phyloP scores from a whole-genome alignment of 192 early-diverging fungal genomes.

The Polychytrium aggregatum region DNA sequence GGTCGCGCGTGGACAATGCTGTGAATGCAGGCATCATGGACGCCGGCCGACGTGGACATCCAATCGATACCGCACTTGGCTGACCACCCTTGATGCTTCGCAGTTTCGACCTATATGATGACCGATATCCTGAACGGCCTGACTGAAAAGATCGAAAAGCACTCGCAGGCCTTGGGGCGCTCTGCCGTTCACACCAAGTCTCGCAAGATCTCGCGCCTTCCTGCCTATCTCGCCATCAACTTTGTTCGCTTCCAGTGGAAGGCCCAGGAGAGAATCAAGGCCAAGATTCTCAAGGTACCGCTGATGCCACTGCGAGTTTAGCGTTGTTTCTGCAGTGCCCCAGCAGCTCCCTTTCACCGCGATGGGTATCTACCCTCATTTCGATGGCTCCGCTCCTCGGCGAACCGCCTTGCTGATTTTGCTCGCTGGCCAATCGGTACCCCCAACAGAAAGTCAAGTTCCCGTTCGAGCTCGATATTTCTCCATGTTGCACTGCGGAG shows the following conservation, averaged over 20 bases:
- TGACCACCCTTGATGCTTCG: not conserved
- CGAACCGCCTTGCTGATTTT: no score
- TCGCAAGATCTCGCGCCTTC: conserved; percentile 70
- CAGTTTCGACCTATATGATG: conserved; percentile 67
- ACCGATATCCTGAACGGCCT: conserved; percentile 58
- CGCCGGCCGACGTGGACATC: no score
- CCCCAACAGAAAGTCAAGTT: conserved; percentile 68
- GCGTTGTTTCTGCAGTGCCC: not conserved
- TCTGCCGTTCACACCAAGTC: conserved; percentile 69
- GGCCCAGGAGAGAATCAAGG: conserved; percentile 55
- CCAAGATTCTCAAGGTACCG: conserved; percentile 78
- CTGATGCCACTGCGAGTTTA: not conserved
- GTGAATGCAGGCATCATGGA: no score
- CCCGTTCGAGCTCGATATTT: conserved; percentile 80
- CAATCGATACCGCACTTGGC: no score
- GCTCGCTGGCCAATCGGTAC: no score
- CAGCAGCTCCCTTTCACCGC: no score
- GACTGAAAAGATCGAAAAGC: conserved; percentile 81
- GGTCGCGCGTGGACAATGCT: no score
- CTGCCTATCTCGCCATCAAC: conserved; percentile 76
- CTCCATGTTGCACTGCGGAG: conserved; percentile 75
- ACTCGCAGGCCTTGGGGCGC: conserved; percentile 66
- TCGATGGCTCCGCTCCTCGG: no score
- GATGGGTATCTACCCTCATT: no score
- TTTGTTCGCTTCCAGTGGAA: conserved; percentile 98